Evolutionary conservation across 2,329 filamentous ascomycete species (phyloP).

Genomic region (Sclerotinia subarctica): DNA sequence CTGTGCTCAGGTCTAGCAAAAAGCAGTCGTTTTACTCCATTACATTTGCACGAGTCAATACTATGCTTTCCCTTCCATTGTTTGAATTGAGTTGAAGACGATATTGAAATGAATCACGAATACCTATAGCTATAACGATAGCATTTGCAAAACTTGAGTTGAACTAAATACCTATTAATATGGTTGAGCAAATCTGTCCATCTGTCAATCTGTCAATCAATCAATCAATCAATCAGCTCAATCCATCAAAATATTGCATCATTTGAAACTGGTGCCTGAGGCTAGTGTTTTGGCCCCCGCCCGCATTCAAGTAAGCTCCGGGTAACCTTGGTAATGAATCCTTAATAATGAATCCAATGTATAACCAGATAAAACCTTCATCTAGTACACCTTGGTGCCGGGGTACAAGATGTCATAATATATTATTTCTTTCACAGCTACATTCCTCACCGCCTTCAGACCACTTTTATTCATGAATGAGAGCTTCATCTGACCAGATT

Average conservation of each 20-base stretch:
- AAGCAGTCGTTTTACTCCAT: neutral
- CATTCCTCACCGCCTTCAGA: too few species aligned
- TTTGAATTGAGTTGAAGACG: neutral
- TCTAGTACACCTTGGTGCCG: too few species aligned
- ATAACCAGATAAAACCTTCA: too few species aligned
- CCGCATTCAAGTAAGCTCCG: neutral
- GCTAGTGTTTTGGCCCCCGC: neutral
- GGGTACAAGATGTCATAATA: too few species aligned
- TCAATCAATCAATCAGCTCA: neutral
- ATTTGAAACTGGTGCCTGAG: neutral
- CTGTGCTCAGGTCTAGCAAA: neutral
- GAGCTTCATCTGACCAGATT: neutral
- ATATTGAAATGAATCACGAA: neutral
- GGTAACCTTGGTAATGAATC: too few species aligned
- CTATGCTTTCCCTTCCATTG: neutral
- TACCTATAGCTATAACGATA: too few species aligned
- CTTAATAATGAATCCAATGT: too few species aligned
- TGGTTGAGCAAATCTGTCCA: too few species aligned
- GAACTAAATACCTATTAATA: neutral
- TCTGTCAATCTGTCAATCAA: too few species aligned
- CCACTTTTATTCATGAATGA: too few species aligned
- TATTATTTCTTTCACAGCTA: too few species aligned
- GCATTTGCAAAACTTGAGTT: neutral
- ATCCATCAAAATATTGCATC: neutral
- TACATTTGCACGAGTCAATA: neutral